Percentiles rank a stretch among this genome's conserved stretches.
phyloP scores from a whole-genome alignment of 1,139 yeast species.

The Candida mesenterica region DNA sequence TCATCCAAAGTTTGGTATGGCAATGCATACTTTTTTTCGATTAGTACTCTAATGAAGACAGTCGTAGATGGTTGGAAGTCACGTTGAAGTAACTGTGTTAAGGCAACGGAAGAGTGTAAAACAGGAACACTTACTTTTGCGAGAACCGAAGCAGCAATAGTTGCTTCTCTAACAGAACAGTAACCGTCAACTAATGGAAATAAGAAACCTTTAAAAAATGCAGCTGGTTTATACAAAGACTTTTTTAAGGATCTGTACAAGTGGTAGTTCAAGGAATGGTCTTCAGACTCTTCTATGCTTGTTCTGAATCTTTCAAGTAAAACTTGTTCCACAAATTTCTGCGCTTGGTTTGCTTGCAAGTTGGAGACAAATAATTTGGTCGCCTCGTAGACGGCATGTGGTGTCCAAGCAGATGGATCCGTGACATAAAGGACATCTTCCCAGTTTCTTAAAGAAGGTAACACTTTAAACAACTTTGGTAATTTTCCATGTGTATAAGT shows the following conservation, averaged over 20 bases:
- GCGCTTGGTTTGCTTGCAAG: slow-evolving; percentile 83
- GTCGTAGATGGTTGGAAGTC: slow-evolving; percentile 88
- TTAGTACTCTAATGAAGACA: slow-evolving; percentile 80
- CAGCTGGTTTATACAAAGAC: slow-evolving; percentile 93
- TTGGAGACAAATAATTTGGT: slow-evolving; percentile 91
- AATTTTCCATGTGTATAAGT: slow-evolving; percentile 96
- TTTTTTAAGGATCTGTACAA: slow-evolving; percentile 88
- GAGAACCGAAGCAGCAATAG: slow-evolving; percentile 90
- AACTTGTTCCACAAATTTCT: slow-evolving; percentile 72
- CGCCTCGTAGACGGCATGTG: slow-evolving; percentile 95
- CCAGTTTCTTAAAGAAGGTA: slow-evolving; percentile 93
- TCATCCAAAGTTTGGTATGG: slow-evolving; percentile 97
- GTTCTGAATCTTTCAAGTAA: slow-evolving; percentile 81
- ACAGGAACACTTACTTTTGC: slow-evolving; percentile 91
- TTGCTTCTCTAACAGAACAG: slow-evolving; percentile 90
- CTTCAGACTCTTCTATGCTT: slow-evolving; percentile 76
- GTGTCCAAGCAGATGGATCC: slow-evolving; percentile 90
- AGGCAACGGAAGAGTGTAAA: slow-evolving; percentile 93
- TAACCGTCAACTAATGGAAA: slow-evolving; percentile 84
- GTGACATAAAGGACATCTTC: slow-evolving; percentile 92
- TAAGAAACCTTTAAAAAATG: slow-evolving; percentile 93
- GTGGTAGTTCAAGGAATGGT: slow-evolving; percentile 77
- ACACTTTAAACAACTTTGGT: slow-evolving; percentile 90
- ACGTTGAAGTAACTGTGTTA: slow-evolving; percentile 77
- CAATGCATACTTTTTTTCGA: slow-evolving; percentile 93